phyloP scores from a whole-genome alignment of 2,329 filamentous ascomycete species.

The Aspergillus fischeri region DNA sequence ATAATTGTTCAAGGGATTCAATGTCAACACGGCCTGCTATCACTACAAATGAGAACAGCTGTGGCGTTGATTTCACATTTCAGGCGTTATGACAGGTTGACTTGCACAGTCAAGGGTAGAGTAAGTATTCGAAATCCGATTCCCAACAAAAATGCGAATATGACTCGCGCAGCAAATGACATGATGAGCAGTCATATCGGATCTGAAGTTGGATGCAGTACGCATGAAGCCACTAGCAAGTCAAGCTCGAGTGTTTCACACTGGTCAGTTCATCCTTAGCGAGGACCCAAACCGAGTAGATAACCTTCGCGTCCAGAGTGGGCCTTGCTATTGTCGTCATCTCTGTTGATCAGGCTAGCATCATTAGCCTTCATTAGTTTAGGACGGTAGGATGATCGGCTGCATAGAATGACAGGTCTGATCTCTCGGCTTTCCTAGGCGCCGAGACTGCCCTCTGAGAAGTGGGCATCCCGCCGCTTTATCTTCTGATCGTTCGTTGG shows the following conservation, averaged over 20 bases:
- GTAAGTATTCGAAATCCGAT: not conserved
- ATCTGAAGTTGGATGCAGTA: not conserved
- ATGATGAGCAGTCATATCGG: not conserved
- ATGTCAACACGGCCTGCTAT: not conserved
- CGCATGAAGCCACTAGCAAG: not conserved
- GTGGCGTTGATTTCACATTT: not conserved
- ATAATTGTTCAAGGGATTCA: not conserved
- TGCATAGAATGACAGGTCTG: slow-evolving; percentile 16
- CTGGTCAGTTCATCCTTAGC: not conserved
- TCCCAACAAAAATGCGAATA: not conserved
- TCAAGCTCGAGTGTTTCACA: no score
- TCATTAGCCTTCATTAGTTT: slow-evolving; percentile 14
- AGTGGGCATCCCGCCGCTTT: not conserved
- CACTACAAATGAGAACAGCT: not conserved
- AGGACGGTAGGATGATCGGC: slow-evolving; percentile 11
- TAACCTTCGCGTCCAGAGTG: slow-evolving; percentile 2
- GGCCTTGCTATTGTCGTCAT: slow-evolving; percentile 1
- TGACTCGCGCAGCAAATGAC: not conserved
- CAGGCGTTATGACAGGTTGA: not conserved
- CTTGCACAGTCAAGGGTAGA: not conserved
- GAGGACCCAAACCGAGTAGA: not conserved
- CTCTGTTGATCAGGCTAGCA: slow-evolving; percentile 11
- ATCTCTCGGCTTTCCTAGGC: slow-evolving; percentile 6
- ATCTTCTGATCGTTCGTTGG: slow-evolving; percentile 7
- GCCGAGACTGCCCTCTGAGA: not conserved